phyloP scores from a whole-genome alignment of 345 rosid genomes.

The Gossypium bickii region DNA sequence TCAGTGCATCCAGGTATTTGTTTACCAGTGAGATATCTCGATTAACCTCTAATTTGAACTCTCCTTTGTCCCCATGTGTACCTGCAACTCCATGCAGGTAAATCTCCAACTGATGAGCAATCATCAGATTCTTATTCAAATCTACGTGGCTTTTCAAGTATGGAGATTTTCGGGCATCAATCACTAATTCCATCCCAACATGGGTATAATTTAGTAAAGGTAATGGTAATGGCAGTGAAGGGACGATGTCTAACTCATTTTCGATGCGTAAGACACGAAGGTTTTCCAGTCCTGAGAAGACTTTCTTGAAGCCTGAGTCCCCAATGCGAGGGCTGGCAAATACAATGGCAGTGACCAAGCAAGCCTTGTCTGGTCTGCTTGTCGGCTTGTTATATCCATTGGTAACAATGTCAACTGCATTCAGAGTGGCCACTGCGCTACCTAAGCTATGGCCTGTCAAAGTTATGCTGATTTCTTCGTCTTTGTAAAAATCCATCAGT shows the following conservation, averaged over 20 bases:
- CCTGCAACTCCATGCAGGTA: conserved; percentile 29
- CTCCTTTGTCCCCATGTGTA: conserved; percentile 9
- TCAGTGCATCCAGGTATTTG: conserved; percentile 12
- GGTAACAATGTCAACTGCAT: conserved; percentile 42
- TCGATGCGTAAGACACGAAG: conserved; percentile 32
- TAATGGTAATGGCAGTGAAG: conserved; percentile 31
- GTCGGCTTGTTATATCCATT: conserved; percentile 29
- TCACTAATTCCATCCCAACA: conserved; percentile 16
- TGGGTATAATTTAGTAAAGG: conserved; percentile 22
- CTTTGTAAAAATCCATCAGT: conserved; percentile 34
- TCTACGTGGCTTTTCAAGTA: conserved; percentile 30
- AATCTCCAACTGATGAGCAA: conserved; percentile 12
- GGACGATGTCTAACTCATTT: conserved; percentile 32
- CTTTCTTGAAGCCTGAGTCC: conserved; percentile 14
- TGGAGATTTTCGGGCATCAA: conserved; percentile 13
- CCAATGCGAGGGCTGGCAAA: conserved; percentile 42
- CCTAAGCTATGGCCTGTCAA: conserved; percentile 61
- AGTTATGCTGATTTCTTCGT: conserved; percentile 51
- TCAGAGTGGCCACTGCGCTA: conserved; percentile 44
- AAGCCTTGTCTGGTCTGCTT: conserved; percentile 8
- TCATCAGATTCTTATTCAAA: not conserved
- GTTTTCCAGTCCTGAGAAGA: not conserved
- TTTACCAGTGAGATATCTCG: conserved; percentile 17
- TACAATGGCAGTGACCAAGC: conserved; percentile 35
- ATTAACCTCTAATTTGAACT: conserved; percentile 11